Evolutionary conservation across 2,329 filamentous ascomycete species (phyloP).

Genomic region (Huntiella decipiens): DNA sequence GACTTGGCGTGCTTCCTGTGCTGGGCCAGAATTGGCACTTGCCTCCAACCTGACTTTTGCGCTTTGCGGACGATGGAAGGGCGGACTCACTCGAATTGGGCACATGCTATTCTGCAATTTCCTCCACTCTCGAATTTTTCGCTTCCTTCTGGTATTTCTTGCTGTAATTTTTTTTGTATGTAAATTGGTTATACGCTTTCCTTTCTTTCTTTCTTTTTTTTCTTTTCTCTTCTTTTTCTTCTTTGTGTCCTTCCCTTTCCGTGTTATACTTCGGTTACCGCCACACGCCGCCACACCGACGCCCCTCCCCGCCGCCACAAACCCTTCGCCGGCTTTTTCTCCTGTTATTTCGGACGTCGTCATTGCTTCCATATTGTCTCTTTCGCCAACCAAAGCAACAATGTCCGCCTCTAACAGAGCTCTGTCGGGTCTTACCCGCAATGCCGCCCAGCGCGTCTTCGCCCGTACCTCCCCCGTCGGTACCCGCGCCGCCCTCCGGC

Average conservation of each 20-base stretch:
- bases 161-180: background rate
- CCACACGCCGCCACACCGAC: conserved; percentile 4
- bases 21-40: no score
- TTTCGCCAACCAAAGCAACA: conserved; percentile 3
- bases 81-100: background rate
- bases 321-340: background rate
- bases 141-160: conserved; percentile 6
- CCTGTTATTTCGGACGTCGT: conserved; percentile 4
- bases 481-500: conserved; percentile 13
- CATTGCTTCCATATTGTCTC: background rate
- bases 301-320: conserved; percentile 2
- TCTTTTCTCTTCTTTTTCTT: conserved; percentile 1
- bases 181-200: background rate
- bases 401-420: conserved; percentile 20
- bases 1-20: no score
- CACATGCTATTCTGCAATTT: background rate
- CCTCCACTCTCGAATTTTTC: conserved; percentile 4
- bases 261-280: background rate
- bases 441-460: conserved; percentile 12
- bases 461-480: conserved; percentile 9
- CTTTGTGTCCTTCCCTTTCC: conserved; percentile 7
- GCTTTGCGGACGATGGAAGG: background rate
- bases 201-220: conserved; percentile 4
- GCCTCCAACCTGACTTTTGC: no score
- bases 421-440: conserved; percentile 17